Evolutionary conservation across 108 stramenopile species (phyloP), one percentile per base, ranked within the genome.

Genomic region (Phaeodactylum tricornutum): DNA sequence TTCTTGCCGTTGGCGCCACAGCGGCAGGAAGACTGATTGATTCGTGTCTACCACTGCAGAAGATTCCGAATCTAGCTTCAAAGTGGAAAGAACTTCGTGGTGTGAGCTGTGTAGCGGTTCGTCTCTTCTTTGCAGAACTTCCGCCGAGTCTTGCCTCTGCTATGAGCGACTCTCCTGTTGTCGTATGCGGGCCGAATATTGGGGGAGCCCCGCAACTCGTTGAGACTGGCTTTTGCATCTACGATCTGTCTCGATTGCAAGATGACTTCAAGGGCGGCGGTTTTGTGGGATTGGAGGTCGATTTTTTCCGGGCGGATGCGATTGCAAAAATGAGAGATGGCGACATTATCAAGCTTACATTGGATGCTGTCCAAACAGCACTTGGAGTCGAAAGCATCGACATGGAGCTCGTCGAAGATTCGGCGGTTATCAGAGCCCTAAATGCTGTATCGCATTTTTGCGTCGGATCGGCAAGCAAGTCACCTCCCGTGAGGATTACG

Each of bases 191-290:
- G 20, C 59, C 86, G 9, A 50, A 61, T 16, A 66, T 87, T n/a
- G 79, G 74, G 6, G 50, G 43, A 22, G 72, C 79, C 32, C 53
- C 71, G 1, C 64, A 80, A 48, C 61, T 89, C 33, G 41, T 53
- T 0, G 87, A 84, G 49, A 74, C 82, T 19, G 87, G 87, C 1
- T 89, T 89, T 61, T 84, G 87, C 34, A 67, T 89, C 32, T 89
- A 89, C 47, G 87, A 89, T 56, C 52, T 89, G 40, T 67, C 78
- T 33, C 52, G 80, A 11, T 72, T 89, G 60, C 87, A 89, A 8
- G 77, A 80, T 52, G 65, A 80, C 43, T 65, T 71, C 50, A 48
- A 38, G 36, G 55, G 44, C 41, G 65, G 62, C 11, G 29, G 17
- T 15, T 27, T 48, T 6, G n/a, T n/a, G n/a, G n/a, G n/a, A n/a